Conservation (phyloP, 2,329 filamentous ascomycete species). For the Calonectria ilicicola region DNA sequence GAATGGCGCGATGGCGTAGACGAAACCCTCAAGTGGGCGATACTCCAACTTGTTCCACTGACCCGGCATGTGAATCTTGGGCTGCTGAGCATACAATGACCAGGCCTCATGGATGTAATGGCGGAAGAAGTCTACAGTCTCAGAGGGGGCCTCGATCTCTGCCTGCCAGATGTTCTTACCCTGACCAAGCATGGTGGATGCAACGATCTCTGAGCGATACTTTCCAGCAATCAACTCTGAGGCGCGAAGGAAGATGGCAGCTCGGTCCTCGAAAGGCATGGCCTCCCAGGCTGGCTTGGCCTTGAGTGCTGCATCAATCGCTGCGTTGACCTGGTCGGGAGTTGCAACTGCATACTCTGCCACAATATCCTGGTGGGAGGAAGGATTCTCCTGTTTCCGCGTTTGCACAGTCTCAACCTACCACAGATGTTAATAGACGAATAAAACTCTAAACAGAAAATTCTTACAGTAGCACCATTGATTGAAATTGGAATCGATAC, state of each 20-base stretch:
- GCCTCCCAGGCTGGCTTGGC: slow-evolving; percentile 33
- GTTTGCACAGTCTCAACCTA: slow-evolving; percentile 23
- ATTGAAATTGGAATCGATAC: slow-evolving; percentile 31
- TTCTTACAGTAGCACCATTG: slow-evolving; percentile 12
- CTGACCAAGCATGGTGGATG: slow-evolving; percentile 34
- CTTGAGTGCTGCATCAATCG: slow-evolving; percentile 33
- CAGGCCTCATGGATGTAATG: slow-evolving; percentile 33
- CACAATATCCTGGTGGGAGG: slow-evolving; percentile 26
- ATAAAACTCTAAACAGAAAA: fast-evolving
- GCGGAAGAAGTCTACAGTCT: slow-evolving; percentile 51
- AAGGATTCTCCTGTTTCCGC: slow-evolving; percentile 33
- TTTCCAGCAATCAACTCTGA: slow-evolving; percentile 34
- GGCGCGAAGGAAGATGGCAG: slow-evolving; percentile 32
- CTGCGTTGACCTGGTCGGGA: slow-evolving; percentile 32
- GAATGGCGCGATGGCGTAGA: slow-evolving; percentile 55
- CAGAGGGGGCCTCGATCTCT: slow-evolving; percentile 31
- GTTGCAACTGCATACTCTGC: slow-evolving; percentile 34
- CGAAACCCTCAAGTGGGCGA: slow-evolving; percentile 55
- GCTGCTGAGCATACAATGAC: slow-evolving; percentile 31
- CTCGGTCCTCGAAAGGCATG: slow-evolving; percentile 30
- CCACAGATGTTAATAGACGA: not conserved
- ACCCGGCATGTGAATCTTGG: slow-evolving; percentile 9
- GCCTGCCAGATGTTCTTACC: slow-evolving; percentile 39
- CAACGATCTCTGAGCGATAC: slow-evolving; percentile 34
- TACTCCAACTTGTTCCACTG: slow-evolving; percentile 46